Percentiles rank a stretch among this genome's conserved stretches.
These are phyloP conservation scores for Petunia hybrid DNA, from an alignment of 305 asterid species.

Conservation along the genomic window DNA sequence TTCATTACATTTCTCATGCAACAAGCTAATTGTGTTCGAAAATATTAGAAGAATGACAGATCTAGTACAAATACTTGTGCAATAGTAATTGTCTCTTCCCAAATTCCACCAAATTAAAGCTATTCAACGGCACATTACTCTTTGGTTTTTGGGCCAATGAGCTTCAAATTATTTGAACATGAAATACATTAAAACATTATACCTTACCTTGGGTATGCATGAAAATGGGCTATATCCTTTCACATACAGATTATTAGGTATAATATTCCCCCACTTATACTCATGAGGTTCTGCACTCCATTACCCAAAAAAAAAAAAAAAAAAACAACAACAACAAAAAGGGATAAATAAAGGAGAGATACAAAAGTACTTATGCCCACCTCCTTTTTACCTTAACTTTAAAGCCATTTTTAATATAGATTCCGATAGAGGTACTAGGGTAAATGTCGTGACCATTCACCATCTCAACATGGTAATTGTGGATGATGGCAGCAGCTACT, in stretches of 20 bases:
- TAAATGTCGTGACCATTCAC: slow-evolving; percentile 49
- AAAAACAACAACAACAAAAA: no score
- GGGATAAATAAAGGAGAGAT: background rate
- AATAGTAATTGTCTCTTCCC: no score
- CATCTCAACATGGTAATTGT: slow-evolving; percentile 35
- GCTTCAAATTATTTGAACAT: background rate
- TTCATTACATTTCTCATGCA: no score
- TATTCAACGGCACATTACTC: no score
- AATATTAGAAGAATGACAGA: no score
- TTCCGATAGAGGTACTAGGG: slow-evolving; percentile 60
- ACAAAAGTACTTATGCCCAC: background rate
- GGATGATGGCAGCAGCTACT: slow-evolving; percentile 37
- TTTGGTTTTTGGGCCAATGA: background rate
- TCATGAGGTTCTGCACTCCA: no score
- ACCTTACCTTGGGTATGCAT: background rate
- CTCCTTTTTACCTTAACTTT: slow-evolving; percentile 56
- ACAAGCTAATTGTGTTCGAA: no score
- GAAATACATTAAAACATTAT: no score
- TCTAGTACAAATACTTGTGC: no score
- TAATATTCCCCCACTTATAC: no score
- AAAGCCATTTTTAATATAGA: slow-evolving; percentile 62
- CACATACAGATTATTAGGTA: background rate
- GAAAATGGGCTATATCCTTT: background rate
- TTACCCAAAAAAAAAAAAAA: no score
- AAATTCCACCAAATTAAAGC: background rate